A percentile compares a stretch with the other conserved stretches of the same genome.
phyloP scores from a whole-genome alignment of 257 asterid genomes.

The Datura wrightii region DNA sequence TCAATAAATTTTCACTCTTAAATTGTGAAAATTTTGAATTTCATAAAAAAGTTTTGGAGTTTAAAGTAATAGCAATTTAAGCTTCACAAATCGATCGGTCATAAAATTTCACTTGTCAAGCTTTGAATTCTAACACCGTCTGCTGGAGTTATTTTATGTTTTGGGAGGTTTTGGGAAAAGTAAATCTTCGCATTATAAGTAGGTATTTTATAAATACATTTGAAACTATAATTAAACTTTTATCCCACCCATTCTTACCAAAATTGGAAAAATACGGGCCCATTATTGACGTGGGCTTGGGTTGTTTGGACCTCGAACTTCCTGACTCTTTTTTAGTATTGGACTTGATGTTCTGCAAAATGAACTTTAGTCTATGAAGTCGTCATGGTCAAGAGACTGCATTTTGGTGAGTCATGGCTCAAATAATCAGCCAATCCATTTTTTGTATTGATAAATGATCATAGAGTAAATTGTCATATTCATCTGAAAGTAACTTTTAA shows the following conservation, averaged over 20 bases:
- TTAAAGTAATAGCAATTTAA: not conserved
- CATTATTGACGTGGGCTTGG: not conserved
- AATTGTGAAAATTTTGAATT: not conserved
- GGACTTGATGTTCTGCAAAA: not conserved
- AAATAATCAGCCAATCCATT: too few relatives aligned
- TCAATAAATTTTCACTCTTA: too few relatives aligned
- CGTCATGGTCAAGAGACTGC: too few relatives aligned
- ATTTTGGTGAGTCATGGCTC: too few relatives aligned
- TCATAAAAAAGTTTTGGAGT: not conserved
- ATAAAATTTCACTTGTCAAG: not conserved
- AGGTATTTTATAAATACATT: not conserved
- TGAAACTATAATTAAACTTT: not conserved
- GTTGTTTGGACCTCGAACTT: not conserved
- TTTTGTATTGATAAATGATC: too few relatives aligned
- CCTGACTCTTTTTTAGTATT: not conserved
- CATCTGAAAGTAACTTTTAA: too few relatives aligned
- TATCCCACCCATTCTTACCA: not conserved
- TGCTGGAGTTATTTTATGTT: not conserved
- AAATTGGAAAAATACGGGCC: not conserved
- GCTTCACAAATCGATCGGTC: not conserved
- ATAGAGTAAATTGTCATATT: too few relatives aligned
- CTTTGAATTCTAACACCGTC: not conserved
- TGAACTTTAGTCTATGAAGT: too few relatives aligned
- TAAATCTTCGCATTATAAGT: not conserved
- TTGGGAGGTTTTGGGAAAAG: not conserved